These are phyloP conservation scores for Acanthamoeba lenticulata DNA, from an alignment of 208 protist genomes.

Conservation along the genomic window DNA sequence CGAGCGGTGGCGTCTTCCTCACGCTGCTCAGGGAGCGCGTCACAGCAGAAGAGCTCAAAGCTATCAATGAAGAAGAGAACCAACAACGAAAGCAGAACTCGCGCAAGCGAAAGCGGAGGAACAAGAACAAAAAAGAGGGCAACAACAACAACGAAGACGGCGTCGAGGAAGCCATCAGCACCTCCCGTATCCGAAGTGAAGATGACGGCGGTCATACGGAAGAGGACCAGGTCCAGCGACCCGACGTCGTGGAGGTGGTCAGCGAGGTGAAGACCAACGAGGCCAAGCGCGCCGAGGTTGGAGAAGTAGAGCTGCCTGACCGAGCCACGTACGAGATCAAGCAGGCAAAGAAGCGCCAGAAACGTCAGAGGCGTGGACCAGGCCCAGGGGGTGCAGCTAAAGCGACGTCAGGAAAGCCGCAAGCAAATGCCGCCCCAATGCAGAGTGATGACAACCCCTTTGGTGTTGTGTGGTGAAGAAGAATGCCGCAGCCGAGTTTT, in stretches of 20 bases:
- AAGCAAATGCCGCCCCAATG: background rate
- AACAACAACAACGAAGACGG: background rate
- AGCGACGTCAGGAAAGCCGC: background rate
- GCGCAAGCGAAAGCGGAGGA: background rate
- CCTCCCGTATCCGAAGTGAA: no score
- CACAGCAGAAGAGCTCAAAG: background rate
- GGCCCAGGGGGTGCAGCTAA: background rate
- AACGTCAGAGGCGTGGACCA: background rate
- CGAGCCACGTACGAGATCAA: background rate
- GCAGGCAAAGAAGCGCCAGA: background rate
- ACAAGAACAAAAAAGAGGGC: background rate
- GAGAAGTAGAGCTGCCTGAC: background rate
- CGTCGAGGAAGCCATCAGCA: background rate
- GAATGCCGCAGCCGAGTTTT: background rate
- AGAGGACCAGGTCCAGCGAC: no score
- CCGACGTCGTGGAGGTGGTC: no score
- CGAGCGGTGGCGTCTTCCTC: background rate
- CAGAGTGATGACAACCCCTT: constrained; percentile 13
- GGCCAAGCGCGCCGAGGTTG: background rate
- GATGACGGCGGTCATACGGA: no score
- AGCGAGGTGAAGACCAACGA: no score
- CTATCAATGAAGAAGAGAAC: background rate
- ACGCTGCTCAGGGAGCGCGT: background rate
- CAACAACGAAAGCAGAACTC: background rate
- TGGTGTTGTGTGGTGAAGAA: background rate